Percentiles rank a stretch among this genome's conserved stretches.
Conservation (phyloP, 2,329 filamentous ascomycete species). For the Arthrocladium fulminans region DNA sequence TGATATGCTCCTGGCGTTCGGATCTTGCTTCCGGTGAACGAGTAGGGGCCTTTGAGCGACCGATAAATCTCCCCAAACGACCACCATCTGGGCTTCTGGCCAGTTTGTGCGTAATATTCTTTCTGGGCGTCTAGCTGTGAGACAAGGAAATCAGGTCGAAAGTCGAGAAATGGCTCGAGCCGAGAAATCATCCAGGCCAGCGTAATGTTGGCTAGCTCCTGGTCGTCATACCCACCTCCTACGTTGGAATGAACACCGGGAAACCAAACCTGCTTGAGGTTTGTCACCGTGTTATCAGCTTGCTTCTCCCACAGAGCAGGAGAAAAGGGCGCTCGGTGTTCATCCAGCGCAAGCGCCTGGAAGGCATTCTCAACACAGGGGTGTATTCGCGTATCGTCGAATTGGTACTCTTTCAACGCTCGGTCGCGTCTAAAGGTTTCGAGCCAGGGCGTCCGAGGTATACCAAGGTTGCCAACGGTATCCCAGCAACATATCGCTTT, state of each 20-base stretch:
- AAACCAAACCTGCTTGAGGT: constrained; percentile 40
- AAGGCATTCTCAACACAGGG: constrained; percentile 28
- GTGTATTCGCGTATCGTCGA: constrained; percentile 27
- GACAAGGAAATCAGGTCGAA: constrained; percentile 21
- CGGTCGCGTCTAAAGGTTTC: constrained; percentile 13
- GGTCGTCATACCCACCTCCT: constrained; percentile 40
- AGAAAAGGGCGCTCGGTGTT: constrained; percentile 26
- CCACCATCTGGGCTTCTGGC: constrained; percentile 22
- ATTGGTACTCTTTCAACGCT: constrained; percentile 26
- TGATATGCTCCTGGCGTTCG: constrained; percentile 25
- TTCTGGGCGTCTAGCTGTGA: constrained; percentile 16
- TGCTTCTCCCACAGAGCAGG: constrained; percentile 28
- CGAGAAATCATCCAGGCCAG: constrained; percentile 45
- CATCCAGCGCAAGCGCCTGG: constrained; percentile 28
- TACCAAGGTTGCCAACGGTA: constrained; percentile 28
- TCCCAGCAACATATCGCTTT: constrained; percentile 29
- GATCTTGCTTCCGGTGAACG: constrained; percentile 19
- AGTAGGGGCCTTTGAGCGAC: constrained; percentile 21
- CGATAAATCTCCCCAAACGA: constrained; percentile 23
- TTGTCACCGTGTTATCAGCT: constrained; percentile 22
- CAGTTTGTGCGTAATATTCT: constrained; percentile 18
- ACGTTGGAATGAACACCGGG: constrained; percentile 42
- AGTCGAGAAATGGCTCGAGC: constrained; percentile 26
- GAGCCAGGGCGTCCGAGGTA: constrained; percentile 22
- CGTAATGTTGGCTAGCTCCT: constrained; percentile 40